phyloP scores from a whole-genome alignment of 2,329 filamentous ascomycete genomes.

The Nigrograna mackinnonii region DNA sequence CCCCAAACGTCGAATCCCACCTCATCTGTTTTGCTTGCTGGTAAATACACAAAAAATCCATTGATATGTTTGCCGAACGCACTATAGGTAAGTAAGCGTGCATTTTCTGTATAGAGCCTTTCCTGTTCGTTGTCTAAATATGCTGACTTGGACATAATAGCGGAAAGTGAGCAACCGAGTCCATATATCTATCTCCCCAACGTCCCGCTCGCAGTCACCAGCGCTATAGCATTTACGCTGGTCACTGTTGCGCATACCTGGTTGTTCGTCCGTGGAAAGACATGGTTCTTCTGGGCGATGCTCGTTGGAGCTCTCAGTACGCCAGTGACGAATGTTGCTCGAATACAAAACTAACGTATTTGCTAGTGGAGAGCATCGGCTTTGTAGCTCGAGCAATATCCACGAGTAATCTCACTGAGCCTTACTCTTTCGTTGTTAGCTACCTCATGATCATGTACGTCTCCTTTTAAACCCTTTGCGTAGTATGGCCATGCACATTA shows the following conservation, averaged over 20 bases:
- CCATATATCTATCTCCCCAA: neutral
- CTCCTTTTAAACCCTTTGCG: neutral
- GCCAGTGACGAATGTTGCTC: neutral
- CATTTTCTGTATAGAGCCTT: no score
- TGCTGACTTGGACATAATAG: no score
- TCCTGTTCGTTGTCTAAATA: no score
- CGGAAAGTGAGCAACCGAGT: no score
- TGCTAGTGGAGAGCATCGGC: neutral
- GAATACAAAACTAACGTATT: neutral
- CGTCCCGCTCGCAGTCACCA: neutral
- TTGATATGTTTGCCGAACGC: no score
- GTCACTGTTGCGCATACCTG: neutral
- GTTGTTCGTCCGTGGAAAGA: neutral
- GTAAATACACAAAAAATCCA: no score
- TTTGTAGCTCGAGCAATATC: conserved; percentile 1
- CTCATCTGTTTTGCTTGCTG: no score
- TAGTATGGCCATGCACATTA: conserved; percentile 1
- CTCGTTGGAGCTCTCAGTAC: neutral
- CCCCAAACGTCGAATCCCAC: no score
- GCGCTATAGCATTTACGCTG: neutral
- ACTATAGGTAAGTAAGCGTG: no score
- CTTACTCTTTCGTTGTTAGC: neutral
- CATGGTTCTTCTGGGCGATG: conserved; percentile 1
- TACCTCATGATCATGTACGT: neutral
- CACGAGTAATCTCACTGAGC: neutral